Base-by-base conservation (phyloP, 2,329 filamentous ascomycete genomes). In the Colletotrichum abscissum region DNA sequence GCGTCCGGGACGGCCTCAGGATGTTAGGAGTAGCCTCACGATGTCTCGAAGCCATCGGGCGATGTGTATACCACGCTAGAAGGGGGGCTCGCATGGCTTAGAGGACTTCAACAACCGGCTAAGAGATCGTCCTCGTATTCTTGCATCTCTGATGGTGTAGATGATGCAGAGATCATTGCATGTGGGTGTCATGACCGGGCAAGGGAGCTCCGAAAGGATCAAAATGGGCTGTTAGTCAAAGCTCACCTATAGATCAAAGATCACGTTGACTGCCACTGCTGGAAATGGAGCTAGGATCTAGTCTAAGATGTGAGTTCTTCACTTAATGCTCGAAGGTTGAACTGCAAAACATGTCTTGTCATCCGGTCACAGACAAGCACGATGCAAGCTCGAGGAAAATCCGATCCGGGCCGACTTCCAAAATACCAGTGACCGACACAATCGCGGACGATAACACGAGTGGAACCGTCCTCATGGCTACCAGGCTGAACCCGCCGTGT, bases 31-130 rank as follows among this genome's bases (percentile, higher is more conserved):
- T 46, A 54, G 30, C 42, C 35, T 46, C 26, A 16, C 19, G 38
- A 30, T 73, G 71, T 70, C 71, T 73, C 46, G 35, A 46, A 62
- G 42, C 19, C 14, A 22, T n/a, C 30, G 5, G 28, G 22, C 28
- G 30, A 66, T 30, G 56, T 60, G 57, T 7, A 65, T 35, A 28
- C 49, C 22, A 30, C 24, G 11, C 42, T 28, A 63, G 38, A 46
- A 24, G 52, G 56, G 12, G 26, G 11, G 7, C 26, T 59, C 22
- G n/a, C 12, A 52, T 59, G 19, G 19, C 26, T n/a, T 19, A 19
- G 4, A n/a, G 9, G 3, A 6, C 19, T 59, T 7, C 19, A n/a
- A 33, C 11, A 19, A 1, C 9, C 63, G 30, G 52, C 24, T 57
- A 16, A 19, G 24, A 57, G 33, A 57, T 16, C 52, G 5, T 42